Percentiles rank a stretch among this genome's conserved stretches.
Evolutionary conservation across 2,329 filamentous ascomycete species (phyloP).

Genomic region (Laburnicola sp.): DNA sequence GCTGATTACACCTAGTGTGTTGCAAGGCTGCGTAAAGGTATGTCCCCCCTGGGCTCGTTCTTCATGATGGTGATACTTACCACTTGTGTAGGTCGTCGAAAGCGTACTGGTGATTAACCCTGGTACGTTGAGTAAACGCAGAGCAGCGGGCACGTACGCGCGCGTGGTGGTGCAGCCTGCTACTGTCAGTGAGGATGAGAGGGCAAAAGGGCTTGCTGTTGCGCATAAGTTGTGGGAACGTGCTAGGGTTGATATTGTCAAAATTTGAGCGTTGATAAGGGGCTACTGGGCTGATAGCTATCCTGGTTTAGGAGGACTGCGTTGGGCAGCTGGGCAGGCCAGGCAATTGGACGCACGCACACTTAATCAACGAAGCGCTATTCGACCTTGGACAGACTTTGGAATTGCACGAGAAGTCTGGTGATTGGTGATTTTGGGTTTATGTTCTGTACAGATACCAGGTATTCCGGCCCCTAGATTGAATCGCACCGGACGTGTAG

Average conservation of each 20-base stretch:
- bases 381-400: neutral
- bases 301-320: too few relatives aligned
- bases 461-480: too few relatives aligned
- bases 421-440: too few relatives aligned
- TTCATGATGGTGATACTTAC: constrained; percentile 14
- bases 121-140: constrained; percentile 80
- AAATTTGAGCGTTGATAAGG: constrained; percentile 55
- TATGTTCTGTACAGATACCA: too few relatives aligned
- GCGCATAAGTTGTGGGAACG: constrained; percentile 79
- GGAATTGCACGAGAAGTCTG: neutral
- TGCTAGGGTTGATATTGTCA: constrained; percentile 82
- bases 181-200: constrained; percentile 61
- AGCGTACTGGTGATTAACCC: constrained; percentile 90
- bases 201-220: constrained; percentile 58
- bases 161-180: constrained; percentile 75
- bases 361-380: neutral
- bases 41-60: constrained; percentile 25
- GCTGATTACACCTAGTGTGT: constrained; percentile 75
- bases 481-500: neutral
- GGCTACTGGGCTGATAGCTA: too few relatives aligned
- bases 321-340: too few relatives aligned
- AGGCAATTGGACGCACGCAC: neutral
- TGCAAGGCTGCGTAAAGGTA: constrained; percentile 89
- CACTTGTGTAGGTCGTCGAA: constrained; percentile 72
- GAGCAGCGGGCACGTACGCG: constrained; percentile 82